phyloP scores from a whole-genome alignment of 306 rosid genomes.

The Comarum palustre region DNA sequence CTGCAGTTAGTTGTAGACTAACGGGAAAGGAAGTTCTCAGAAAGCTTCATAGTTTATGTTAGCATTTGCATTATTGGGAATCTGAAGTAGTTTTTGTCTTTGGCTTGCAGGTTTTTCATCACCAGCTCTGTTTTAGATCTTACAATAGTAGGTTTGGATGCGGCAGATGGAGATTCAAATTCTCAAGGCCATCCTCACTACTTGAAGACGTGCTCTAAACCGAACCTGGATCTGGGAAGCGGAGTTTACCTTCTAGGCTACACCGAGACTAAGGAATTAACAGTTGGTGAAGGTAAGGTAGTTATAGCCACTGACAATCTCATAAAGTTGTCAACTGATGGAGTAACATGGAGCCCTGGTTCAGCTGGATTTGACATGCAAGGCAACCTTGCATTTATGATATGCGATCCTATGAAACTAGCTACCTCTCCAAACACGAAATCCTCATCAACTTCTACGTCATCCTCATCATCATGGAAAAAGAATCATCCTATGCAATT shows the following conservation, averaged over 20 bases:
- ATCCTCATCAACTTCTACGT: conserved; percentile 76
- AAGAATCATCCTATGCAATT: conserved; percentile 86
- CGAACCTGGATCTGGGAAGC: conserved; percentile 81
- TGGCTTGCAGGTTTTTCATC: conserved; percentile 82
- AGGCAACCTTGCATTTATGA: conserved; percentile 95
- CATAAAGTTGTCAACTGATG: conserved; percentile 84
- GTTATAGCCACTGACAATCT: conserved; percentile 96
- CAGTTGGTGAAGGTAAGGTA: conserved; percentile 89
- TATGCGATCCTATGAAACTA: conserved; percentile 96
- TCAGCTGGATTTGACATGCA: conserved; percentile 92
- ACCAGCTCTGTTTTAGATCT: conserved; percentile 96
- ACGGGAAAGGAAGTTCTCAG: conserved; percentile 7
- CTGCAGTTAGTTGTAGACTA: not conserved
- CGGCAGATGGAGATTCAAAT: conserved; percentile 74
- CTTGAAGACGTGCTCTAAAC: conserved; percentile 78
- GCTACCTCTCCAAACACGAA: conserved; percentile 89
- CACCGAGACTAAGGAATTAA: conserved; percentile 65
- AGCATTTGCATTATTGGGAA: conserved; percentile 11
- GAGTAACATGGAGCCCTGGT: conserved; percentile 78
- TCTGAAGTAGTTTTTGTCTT: conserved; percentile 10
- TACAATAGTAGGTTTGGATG: conserved; percentile 92
- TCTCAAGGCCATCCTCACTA: conserved; percentile 62
- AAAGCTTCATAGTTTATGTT: not conserved
- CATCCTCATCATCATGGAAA: conserved; percentile 78
- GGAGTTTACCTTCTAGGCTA: conserved; percentile 83